phyloP scores from a whole-genome alignment of 441 rosid genomes.

The Brassica balearica region DNA sequence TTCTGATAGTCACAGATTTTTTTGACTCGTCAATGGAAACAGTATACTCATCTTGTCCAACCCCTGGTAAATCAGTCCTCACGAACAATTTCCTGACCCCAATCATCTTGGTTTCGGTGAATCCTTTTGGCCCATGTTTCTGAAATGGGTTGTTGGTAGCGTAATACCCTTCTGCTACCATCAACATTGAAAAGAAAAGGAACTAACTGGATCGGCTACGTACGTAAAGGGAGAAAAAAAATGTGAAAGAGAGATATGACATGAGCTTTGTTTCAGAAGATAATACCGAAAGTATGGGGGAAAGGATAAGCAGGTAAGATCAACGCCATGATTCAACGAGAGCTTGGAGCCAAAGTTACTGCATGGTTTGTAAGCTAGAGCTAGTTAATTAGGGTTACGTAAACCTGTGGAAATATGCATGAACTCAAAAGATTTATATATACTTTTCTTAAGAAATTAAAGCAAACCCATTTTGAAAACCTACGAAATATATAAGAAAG shows the following conservation, averaged over 20 bases:
- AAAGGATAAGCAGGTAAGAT: neutral
- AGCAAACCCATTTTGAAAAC: neutral
- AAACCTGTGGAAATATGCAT: neutral
- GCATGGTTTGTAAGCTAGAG: neutral
- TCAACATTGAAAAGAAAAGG: neutral
- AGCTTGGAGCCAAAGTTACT: slow-evolving; percentile 1
- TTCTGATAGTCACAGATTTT: neutral
- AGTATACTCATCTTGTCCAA: neutral
- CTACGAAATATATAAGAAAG: neutral
- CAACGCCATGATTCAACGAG: neutral
- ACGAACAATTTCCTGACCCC: slow-evolving; percentile 11
- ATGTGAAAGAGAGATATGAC: neutral
- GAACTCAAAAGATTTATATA: neutral
- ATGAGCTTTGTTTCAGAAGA: neutral
- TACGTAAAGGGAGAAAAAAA: too few species aligned
- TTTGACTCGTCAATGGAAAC: neutral
- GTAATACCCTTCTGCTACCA: slow-evolving; percentile 24
- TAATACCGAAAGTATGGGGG: neutral
- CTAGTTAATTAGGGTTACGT: slow-evolving; percentile 1
- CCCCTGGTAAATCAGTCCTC: slow-evolving; percentile 27
- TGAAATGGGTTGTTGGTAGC: slow-evolving; percentile 24
- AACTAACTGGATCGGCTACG: neutral
- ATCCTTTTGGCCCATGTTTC: slow-evolving; percentile 20
- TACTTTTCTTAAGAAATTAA: neutral
- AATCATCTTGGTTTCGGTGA: neutral